Percentiles rank a stretch among this genome's conserved stretches.
phyloP scores from a whole-genome alignment of 73 alveolate genomes.

The Paramecium tetraurelia region DNA sequence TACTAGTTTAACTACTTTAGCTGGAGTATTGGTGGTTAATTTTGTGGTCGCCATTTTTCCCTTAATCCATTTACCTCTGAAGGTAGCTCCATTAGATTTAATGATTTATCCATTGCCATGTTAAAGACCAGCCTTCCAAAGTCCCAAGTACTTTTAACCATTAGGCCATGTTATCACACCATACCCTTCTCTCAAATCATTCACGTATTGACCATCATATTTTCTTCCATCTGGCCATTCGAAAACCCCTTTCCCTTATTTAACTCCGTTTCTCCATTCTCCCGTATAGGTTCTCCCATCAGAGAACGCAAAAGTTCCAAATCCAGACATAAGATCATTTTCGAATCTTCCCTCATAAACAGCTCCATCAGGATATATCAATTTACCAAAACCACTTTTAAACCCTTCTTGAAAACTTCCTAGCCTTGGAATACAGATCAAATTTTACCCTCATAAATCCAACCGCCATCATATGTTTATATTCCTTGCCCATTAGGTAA shows the following conservation, averaged over 20 bases:
- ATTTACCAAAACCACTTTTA: slow-evolving; percentile 64
- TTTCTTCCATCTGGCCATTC: slow-evolving; percentile 59
- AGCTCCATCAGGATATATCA: neutral
- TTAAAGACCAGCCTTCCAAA: neutral
- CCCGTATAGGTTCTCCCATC: slow-evolving; percentile 62
- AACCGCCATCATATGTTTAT: slow-evolving; percentile 77
- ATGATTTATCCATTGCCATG: neutral
- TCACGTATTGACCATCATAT: slow-evolving; percentile 16
- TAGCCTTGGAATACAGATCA: slow-evolving; percentile 29
- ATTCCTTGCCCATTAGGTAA: slow-evolving; percentile 86
- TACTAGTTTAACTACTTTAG: neutral
- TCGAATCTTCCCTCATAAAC: slow-evolving; percentile 51
- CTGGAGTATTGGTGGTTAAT: neutral
- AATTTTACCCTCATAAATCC: slow-evolving; percentile 76
- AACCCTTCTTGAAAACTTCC: slow-evolving; percentile 49
- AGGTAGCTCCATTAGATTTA: neutral
- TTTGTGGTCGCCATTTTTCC: neutral
- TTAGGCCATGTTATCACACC: neutral
- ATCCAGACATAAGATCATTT: slow-evolving; percentile 55
- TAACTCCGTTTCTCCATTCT: slow-evolving; percentile 58
- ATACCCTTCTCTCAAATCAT: slow-evolving; percentile 41
- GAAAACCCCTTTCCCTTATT: slow-evolving; percentile 51
- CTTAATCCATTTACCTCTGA: neutral
- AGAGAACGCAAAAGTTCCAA: slow-evolving; percentile 5
- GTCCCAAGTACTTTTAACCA: neutral